These are phyloP conservation scores for Sphagnum tenellum DNA, from an alignment of 225 moss, liverwort and hornwort species.

Conservation along the genomic window DNA sequence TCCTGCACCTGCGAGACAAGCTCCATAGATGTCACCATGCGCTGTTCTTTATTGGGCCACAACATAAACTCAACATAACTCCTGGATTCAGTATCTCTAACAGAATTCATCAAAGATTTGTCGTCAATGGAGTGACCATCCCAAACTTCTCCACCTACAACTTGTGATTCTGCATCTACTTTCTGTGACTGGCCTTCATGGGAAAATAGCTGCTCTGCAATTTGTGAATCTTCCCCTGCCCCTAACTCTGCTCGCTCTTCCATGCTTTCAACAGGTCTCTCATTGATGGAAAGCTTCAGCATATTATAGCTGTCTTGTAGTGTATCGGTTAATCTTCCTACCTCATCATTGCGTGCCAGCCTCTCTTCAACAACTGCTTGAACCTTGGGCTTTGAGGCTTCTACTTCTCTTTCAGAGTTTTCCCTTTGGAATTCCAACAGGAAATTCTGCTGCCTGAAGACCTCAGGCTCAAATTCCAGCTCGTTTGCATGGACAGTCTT, in stretches of 20 bases:
- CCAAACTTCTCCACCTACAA: too few relatives aligned
- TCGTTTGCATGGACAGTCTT: constrained; percentile 6
- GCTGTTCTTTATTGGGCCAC: constrained; percentile 8
- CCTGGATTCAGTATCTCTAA: too few relatives aligned
- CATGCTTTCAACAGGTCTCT: constrained; percentile 16
- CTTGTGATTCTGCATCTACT: constrained; percentile 22
- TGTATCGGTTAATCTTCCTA: too few relatives aligned
- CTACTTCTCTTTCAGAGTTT: constrained; percentile 12
- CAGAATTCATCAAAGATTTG: constrained; percentile 14
- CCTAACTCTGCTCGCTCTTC: constrained; percentile 12
- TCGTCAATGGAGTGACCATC: too few relatives aligned
- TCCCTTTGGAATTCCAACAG: constrained; percentile 3
- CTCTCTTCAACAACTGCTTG: not conserved
- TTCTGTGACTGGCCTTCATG: constrained; percentile 7
- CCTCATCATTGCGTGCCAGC: too few relatives aligned
- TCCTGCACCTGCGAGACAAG: constrained; percentile 16
- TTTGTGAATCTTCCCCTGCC: constrained; percentile 12
- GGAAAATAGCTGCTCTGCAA: constrained; percentile 1
- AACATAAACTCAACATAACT: constrained; percentile 14
- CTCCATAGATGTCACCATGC: not conserved
- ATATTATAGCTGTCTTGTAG: too few relatives aligned
- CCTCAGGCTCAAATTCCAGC: constrained; percentile 7
- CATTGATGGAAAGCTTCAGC: not conserved
- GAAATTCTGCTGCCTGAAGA: constrained; percentile 10
- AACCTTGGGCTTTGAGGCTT: not conserved